Evolutionary conservation across 129 eudicot species (phyloP), one percentile per base, ranked within the genome.

Genomic region (Helichrysum umbraculigerum): DNA sequence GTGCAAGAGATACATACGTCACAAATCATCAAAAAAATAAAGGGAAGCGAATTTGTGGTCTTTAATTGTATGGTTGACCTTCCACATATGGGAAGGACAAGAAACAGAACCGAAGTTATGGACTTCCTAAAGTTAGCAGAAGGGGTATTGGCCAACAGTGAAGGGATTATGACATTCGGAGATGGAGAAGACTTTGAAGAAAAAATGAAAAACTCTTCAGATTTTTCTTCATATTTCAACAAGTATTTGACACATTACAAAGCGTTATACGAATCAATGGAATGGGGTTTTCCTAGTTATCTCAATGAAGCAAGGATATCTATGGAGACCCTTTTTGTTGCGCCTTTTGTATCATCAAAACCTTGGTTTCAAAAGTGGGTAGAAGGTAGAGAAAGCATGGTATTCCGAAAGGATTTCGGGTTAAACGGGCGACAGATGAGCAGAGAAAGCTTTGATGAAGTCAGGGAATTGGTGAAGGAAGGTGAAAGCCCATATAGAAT

Each of bases 51-150:
- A 50, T 90, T 86, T 84, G 16, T 86, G 68, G 91, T 76, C 47
- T 90, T 90, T 54, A 90, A 90, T 34, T 84, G 90, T 58, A 80
- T 82, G 86, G 68, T 75, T 41, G 78, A 81, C 54, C 88, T 90
- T 67, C 96, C 96, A 62, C 92, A 90, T 70, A 88, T 82, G 84
- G 85, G 91, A 29, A 84, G 86, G 37, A 76, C 78, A 66, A 76
- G 86, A 37, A 76, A 75, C 34, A 69, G 75, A 74, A 79, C 12
- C 17, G 66, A 76, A 30, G 81, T 78, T 9, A 29, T 57, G 29
- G 86, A 86, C 57, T 90, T 88, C 58, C 21, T 90, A 29, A 84
- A 66, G 9, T 16, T 66, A 60, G 90, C 96, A 22, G 74, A 86
- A 54, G 65, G 54, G 30, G 7, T 81, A 6, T 64, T 83, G 67